phyloP scores from a whole-genome alignment of 2,329 filamentous ascomycete species.

The Pyricularia pennisetigena region DNA sequence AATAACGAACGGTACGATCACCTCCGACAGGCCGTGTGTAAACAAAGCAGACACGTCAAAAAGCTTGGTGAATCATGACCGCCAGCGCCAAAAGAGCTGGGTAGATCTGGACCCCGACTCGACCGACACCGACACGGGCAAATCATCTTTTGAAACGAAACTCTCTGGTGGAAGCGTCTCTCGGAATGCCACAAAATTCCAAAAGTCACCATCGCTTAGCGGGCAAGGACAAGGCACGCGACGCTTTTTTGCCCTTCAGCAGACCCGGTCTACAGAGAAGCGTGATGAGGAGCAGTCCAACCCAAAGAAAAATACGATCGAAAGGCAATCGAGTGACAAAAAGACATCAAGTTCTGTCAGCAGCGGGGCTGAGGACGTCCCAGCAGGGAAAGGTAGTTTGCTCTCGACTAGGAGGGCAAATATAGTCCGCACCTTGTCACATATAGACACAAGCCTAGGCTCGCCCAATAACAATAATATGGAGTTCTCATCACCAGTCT shows the following conservation, averaged over 20 bases:
- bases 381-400: not conserved
- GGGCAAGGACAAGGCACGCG: not conserved
- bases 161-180: not conserved
- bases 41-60: constrained; percentile 13
- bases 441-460: not conserved
- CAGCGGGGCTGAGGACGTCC: not conserved
- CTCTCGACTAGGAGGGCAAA: not conserved
- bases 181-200: not conserved
- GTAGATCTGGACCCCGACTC: constrained; percentile 14
- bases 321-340: not conserved
- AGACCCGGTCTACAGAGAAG: not conserved
- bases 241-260: not conserved
- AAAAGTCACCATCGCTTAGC: not conserved
- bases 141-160: not conserved
- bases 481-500: not conserved
- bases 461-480: not conserved
- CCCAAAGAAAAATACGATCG: not conserved
- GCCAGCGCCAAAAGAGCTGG: constrained; percentile 13
- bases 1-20: constrained; percentile 28
- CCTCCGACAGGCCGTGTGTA: constrained; percentile 21
- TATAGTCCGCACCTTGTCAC: not conserved
- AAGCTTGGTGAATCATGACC: not conserved
- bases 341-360: not conserved
- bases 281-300: not conserved
- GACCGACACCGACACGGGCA: not conserved